Conservation (phyloP, 2,329 filamentous ascomycete genomes). For the Epichloe hybrida region DNA sequence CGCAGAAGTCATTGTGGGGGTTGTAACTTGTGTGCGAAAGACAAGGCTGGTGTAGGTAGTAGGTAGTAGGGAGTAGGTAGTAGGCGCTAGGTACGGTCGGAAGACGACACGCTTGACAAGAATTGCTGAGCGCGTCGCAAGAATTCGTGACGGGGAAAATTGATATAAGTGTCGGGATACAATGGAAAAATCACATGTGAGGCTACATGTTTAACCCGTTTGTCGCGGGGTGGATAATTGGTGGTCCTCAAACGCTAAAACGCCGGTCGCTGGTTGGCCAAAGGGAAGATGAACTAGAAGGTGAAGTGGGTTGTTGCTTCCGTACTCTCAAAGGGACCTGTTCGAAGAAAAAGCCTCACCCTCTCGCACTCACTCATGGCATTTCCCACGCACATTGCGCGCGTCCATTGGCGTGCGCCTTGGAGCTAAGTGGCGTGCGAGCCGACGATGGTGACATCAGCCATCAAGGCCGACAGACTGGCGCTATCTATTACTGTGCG, state of each 20-base stretch:
- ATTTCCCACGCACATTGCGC: no score
- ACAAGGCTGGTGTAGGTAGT: not conserved
- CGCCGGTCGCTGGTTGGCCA: not conserved
- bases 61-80: no score
- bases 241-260: not conserved
- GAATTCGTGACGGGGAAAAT: not conserved
- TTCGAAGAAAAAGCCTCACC: no score
- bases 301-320: not conserved
- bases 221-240: constrained; percentile 1
- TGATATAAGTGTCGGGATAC: not conserved
- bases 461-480: no score
- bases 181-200: not conserved
- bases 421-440: not conserved
- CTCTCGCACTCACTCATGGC: no score
- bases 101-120: not conserved
- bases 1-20: constrained; percentile 12
- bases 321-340: not conserved
- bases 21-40: not conserved
- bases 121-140: not conserved
- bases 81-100: no score
- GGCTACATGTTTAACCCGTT: not conserved
- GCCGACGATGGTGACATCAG: no score
- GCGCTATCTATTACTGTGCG: no score
- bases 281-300: not conserved
- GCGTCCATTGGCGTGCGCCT: not conserved